Evolutionary conservation across 1,139 yeast genomes (phyloP).

Genomic region (Kluyveromyces sp.): DNA sequence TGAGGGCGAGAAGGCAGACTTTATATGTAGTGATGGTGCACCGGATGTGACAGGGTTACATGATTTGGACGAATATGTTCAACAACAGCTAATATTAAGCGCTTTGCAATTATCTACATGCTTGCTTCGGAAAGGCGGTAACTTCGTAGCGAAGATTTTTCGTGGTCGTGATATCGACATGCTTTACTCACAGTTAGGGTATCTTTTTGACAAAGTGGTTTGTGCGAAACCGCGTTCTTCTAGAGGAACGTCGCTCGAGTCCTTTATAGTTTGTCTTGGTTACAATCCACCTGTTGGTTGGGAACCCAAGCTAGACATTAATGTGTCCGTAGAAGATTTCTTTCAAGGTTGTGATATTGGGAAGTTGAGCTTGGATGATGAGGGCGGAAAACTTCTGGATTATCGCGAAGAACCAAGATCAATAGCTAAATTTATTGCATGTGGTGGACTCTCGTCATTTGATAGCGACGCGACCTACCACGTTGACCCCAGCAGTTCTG

Average conservation of each 20-base stretch:
- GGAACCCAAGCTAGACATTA: slow-evolving; percentile 56
- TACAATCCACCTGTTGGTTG: slow-evolving; percentile 77
- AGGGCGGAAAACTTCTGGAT: slow-evolving; percentile 28
- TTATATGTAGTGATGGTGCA: slow-evolving; percentile 95
- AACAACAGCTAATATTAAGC: slow-evolving; percentile 84
- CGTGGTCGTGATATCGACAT: slow-evolving; percentile 93
- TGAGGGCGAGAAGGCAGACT: slow-evolving; percentile 89
- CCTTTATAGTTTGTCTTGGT: slow-evolving; percentile 86
- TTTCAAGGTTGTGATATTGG: slow-evolving; percentile 62
- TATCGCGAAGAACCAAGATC: slow-evolving; percentile 54
- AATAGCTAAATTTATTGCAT: slow-evolving; percentile 84
- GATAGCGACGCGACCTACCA: slow-evolving; percentile 96
- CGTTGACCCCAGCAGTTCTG: slow-evolving; percentile 31
- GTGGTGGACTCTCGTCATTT: slow-evolving; percentile 80
- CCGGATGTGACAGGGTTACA: slow-evolving; percentile 98
- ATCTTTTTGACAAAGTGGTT: slow-evolving; percentile 72
- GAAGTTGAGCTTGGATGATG: slow-evolving; percentile 35
- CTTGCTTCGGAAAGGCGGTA: slow-evolving; percentile 78
- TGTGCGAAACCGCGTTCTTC: slow-evolving; percentile 96
- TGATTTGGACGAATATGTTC: slow-evolving; percentile 92
- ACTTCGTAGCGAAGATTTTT: slow-evolving; percentile 91
- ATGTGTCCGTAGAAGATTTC: slow-evolving; percentile 70
- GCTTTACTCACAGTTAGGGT: slow-evolving; percentile 80
- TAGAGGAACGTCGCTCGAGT: slow-evolving; percentile 87
- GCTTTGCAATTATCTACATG: slow-evolving; percentile 90